phyloP scores from a whole-genome alignment of 1,284 basidiomycete genomes.

The Schizopora paradoxa region DNA sequence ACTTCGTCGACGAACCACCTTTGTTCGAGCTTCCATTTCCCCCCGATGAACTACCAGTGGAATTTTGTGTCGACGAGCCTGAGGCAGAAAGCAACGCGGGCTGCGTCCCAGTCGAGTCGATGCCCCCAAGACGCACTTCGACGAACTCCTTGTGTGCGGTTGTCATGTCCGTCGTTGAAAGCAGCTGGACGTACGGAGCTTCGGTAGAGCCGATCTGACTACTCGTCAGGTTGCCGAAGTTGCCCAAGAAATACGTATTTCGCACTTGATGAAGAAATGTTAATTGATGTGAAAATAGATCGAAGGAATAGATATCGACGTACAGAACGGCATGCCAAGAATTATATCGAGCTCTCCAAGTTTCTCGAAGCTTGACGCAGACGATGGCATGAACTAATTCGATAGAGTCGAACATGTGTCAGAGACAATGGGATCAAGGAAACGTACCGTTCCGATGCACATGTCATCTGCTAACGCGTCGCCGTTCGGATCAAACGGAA shows the following conservation, averaged over 20 bases:
- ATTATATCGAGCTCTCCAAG: slow-evolving; percentile 27
- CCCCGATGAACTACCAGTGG: too few relatives aligned
- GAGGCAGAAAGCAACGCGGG: too few relatives aligned
- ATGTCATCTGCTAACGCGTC: slow-evolving; percentile 25
- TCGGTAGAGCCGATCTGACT: slow-evolving; percentile 27
- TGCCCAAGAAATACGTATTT: slow-evolving; percentile 22
- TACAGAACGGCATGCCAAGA: slow-evolving; percentile 54
- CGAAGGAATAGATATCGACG: slow-evolving; percentile 21
- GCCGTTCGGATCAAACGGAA: slow-evolving; percentile 22
- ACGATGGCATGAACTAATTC: slow-evolving; percentile 52
- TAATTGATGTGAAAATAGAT: too few relatives aligned
- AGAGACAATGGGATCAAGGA: not conserved
- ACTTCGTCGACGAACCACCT: too few relatives aligned
- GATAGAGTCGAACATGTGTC: not conserved
- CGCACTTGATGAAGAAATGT: slow-evolving; percentile 31
- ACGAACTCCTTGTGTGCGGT: slow-evolving; percentile 49
- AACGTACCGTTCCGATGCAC: slow-evolving; percentile 48
- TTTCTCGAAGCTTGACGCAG: slow-evolving; percentile 63
- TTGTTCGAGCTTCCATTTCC: too few relatives aligned
- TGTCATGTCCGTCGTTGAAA: slow-evolving; percentile 34
- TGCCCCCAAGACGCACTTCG: slow-evolving; percentile 41
- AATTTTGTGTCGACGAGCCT: too few relatives aligned
- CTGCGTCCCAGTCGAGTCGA: slow-evolving; percentile 43
- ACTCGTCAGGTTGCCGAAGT: slow-evolving; percentile 29
- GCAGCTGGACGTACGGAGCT: slow-evolving; percentile 54